phyloP scores from a whole-genome alignment of 768 basidiomycete genomes.

The Leccinum disarticulatum region DNA sequence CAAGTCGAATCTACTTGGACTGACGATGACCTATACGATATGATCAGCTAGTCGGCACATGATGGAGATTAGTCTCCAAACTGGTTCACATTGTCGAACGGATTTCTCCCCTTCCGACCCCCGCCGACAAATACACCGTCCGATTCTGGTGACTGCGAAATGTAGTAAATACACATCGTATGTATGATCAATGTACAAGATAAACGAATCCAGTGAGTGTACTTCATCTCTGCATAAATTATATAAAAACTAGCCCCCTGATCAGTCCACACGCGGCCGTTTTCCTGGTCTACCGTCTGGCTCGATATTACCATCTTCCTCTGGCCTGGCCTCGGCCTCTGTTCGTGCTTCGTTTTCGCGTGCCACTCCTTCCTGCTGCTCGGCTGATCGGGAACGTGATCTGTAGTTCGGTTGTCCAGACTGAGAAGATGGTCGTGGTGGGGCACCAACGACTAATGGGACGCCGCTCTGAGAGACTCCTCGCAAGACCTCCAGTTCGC shows the following conservation, averaged over 20 bases:
- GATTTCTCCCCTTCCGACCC: no score
- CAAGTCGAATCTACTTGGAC: no score
- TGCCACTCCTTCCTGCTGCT: conserved; percentile 23
- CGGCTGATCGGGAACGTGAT: conserved; percentile 30
- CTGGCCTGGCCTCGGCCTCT: conserved; percentile 20
- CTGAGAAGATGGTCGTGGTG: conserved; percentile 21
- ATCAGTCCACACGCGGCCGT: conserved; percentile 34
- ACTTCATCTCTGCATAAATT: conserved; percentile 19
- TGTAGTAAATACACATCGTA: conserved; percentile 8
- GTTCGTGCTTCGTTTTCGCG: conserved; percentile 22
- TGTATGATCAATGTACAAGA: conserved; percentile 11
- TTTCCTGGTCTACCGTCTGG: conserved; percentile 30
- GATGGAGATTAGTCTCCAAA: not conserved
- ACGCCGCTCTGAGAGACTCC: conserved; percentile 30
- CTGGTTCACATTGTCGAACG: no score
- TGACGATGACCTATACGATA: no score
- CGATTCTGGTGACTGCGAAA: not conserved
- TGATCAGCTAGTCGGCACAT: no score
- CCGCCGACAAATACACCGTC: not conserved
- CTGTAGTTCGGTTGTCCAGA: conserved; percentile 11
- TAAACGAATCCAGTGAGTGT: conserved; percentile 11
- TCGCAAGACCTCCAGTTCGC: conserved; percentile 60
- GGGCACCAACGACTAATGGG: not conserved
- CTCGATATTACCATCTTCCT: conserved; percentile 19
- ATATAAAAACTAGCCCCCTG: not conserved